These are phyloP conservation scores for Cornus controversa DNA, from an alignment of 148 eudicot species.

Conservation along the genomic window DNA sequence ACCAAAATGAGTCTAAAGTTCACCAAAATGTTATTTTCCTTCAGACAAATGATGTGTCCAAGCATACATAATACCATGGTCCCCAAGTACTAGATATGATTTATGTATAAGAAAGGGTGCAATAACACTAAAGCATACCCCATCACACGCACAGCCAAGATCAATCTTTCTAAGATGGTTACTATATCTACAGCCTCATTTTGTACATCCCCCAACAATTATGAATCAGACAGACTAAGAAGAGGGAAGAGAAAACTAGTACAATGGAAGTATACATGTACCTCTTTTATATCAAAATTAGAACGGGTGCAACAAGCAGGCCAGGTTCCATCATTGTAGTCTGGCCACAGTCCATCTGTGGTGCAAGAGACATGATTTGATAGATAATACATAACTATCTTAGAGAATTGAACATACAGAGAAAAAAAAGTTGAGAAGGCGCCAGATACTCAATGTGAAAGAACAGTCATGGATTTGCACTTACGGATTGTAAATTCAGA, in stretches of 20 bases:
- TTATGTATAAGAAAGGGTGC: no score
- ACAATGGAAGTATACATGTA: conserved; percentile 15
- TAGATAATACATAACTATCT: not conserved
- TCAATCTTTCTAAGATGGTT: not conserved
- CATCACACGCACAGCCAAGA: not conserved
- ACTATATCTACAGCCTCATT: not conserved
- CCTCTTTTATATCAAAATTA: conserved; percentile 70
- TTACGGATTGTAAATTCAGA: conserved; percentile 81
- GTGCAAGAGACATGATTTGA: conserved; percentile 8
- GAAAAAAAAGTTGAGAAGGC: not conserved
- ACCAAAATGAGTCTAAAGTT: no score
- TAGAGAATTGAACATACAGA: not conserved
- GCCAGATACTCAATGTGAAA: not conserved
- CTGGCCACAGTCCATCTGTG: conserved; percentile 94
- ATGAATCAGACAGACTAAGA: conserved; percentile 2
- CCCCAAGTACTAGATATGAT: no score
- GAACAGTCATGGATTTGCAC: conserved; percentile 23
- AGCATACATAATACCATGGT: no score
- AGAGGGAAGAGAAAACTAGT: not conserved
- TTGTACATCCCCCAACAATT: not conserved
- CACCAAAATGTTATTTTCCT: no score
- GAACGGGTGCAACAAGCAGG: conserved; percentile 78
- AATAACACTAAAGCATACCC: no score
- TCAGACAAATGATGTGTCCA: no score
- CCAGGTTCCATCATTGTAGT: conserved; percentile 93